Evolutionary conservation across 2,329 filamentous ascomycete genomes (phyloP).

Genomic region (Cytospora piceicola): DNA sequence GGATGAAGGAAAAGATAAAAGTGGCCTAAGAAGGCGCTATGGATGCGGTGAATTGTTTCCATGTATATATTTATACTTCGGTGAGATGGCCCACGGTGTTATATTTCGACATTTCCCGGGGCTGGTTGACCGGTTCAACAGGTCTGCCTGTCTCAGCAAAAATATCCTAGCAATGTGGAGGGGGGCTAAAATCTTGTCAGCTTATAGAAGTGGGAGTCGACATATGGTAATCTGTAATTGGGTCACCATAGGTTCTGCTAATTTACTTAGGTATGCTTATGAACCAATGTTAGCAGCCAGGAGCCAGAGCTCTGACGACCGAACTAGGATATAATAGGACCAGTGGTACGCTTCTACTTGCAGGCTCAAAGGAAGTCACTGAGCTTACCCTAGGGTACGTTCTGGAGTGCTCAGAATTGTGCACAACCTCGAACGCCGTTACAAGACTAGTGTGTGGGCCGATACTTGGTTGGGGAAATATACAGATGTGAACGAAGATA

Average conservation of each 20-base stretch:
- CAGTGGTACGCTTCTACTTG: too few relatives aligned
- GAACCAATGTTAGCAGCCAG: too few relatives aligned
- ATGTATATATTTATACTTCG: not conserved
- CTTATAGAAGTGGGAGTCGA: not conserved
- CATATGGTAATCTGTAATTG: too few relatives aligned
- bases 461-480: not conserved
- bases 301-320: too few relatives aligned
- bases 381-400: too few relatives aligned
- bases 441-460: not conserved
- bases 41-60: not conserved
- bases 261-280: too few relatives aligned
- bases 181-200: not conserved
- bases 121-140: not conserved
- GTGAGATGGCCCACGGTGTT: not conserved
- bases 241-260: too few relatives aligned
- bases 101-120: accelerated
- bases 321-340: too few relatives aligned
- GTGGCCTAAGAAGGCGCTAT: not conserved
- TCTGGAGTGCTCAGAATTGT: not conserved
- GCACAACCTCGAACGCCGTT: not conserved
- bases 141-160: not conserved
- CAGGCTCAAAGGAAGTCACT: too few relatives aligned
- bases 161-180: not conserved
- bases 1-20: not conserved
- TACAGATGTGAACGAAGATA: not conserved